Conservation (phyloP, 768 basidiomycete species). For the Thelephora ganbajun region DNA sequence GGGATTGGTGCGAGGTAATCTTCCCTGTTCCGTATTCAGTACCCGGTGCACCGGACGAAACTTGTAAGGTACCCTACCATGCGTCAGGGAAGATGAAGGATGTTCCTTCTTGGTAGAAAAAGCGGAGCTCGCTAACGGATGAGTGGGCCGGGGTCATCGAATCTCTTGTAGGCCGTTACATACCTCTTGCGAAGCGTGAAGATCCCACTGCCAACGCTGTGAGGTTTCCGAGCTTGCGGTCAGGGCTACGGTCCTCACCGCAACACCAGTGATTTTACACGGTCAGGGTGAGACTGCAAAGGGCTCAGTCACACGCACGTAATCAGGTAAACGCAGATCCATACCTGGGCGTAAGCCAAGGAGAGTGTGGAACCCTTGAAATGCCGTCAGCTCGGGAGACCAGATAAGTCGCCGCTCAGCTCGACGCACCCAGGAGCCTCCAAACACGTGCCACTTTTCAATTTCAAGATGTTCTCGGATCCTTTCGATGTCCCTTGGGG, state of each 20-base stretch:
- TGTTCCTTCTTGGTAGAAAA: conserved; percentile 86
- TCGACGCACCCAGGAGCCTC: conserved; percentile 71
- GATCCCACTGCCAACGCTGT: conserved; percentile 45
- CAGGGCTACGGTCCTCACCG: conserved; percentile 29
- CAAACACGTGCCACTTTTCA: conserved; percentile 90
- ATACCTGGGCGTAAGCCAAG: conserved; percentile 73
- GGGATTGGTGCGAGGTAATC: conserved; percentile 74
- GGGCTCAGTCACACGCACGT: background rate
- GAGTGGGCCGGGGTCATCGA: background rate
- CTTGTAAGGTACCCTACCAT: conserved; percentile 36
- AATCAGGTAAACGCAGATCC: background rate
- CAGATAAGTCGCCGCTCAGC: background rate
- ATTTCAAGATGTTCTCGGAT: conserved; percentile 63
- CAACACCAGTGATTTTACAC: conserved; percentile 65
- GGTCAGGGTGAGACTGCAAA: conserved; percentile 59
- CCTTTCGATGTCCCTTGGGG: conserved; percentile 59
- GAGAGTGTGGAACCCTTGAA: conserved; percentile 73
- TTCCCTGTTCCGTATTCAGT: conserved; percentile 39
- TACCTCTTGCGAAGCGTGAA: conserved; percentile 76
- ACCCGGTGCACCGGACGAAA: background rate
- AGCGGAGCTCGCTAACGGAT: conserved; percentile 51
- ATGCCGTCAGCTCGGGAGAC: background rate
- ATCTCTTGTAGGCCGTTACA: background rate
- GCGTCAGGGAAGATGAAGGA: conserved; percentile 80
- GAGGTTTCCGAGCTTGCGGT: background rate